Base-by-base conservation (phyloP, 1,139 yeast genomes). In the Candida frijolesensis region DNA sequence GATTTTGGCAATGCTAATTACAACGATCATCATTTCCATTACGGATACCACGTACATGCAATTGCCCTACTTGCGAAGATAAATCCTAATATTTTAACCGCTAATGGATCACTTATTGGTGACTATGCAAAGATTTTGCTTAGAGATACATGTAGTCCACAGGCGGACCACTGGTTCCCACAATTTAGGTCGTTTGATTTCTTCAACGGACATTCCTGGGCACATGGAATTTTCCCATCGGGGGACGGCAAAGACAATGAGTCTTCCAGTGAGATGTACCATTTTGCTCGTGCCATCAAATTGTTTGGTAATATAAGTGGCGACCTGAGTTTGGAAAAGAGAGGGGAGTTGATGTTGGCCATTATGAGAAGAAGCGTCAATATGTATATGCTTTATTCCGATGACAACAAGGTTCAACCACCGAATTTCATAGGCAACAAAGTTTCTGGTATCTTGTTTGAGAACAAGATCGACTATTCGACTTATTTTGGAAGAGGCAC, bases 21-120 rank as follows among this genome's bases (percentile, higher is more conserved):
- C 63, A 87, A 87, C 60, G 95, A 87, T 60, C 95, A 87, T 60
- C 94, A 87, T 66, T 87, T 87, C 73, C 94, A 87, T 67, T 87
- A 86, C 61, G 89, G 90, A 1, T 87, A 87, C 58, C 90, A 85
- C 60, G 78, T 87, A 40, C 87, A 86, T 61, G 88, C 94, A 0
- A 83, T 87, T 47, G 88, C 92, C 0, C 67, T 87, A 15, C 68
- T 84, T 10, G 85, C 82, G 1, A 66, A 77, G 49, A 81, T 84
- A 25, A 94, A 87, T 58, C 55, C 58, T 11, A 47, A 57, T 12
- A 60, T 78, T 75, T 60, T 74, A 16, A 52, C 56, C 32, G 59
- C 53, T 1, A 69, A 74, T 39, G 58, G 68, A 46, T 56, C 60
- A 9, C 50, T 64, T 33, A 75, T 71, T 1, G 52, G 51, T 40